Evolutionary conservation across 108 stramenopile species (phyloP).

Genomic region (Stephanodiscus triporus): DNA sequence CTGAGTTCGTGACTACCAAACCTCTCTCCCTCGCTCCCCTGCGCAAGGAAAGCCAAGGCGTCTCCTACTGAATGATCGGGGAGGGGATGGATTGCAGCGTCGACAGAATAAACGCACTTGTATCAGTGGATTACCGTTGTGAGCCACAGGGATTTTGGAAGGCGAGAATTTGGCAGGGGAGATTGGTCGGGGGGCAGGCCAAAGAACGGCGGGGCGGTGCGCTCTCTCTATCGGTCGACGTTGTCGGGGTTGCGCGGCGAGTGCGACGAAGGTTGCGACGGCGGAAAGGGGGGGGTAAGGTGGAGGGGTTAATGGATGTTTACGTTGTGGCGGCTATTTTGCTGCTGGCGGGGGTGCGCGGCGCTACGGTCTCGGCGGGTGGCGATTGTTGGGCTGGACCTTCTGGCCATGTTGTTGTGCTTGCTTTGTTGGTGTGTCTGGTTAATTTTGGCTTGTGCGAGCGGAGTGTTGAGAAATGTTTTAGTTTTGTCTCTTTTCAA

Average conservation of each 20-base stretch:
- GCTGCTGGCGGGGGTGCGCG: not conserved
- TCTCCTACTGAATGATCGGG: not conserved
- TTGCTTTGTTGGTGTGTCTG: not conserved
- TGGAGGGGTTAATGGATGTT: not conserved
- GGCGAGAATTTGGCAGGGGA: not conserved
- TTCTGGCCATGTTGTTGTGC: no score
- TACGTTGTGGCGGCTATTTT: constrained; percentile 2
- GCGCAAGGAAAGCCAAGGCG: not conserved
- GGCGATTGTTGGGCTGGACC: not conserved
- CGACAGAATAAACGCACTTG: not conserved
- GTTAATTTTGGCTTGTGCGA: no score
- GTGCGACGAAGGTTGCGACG: not conserved
- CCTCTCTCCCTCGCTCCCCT: not conserved
- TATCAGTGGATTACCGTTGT: not conserved
- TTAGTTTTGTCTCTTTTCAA: no score
- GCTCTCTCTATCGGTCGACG: not conserved
- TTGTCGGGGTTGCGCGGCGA: not conserved
- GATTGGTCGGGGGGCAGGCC: not conserved
- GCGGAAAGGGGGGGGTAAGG: not conserved
- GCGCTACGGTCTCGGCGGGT: not conserved
- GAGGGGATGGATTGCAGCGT: not conserved
- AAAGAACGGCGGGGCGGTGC: not conserved
- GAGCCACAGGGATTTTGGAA: not conserved
- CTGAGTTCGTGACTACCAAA: not conserved
- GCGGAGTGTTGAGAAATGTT: no score